Conservation (phyloP, 345 rosid species). For the Eucalyptus curtisii region DNA sequence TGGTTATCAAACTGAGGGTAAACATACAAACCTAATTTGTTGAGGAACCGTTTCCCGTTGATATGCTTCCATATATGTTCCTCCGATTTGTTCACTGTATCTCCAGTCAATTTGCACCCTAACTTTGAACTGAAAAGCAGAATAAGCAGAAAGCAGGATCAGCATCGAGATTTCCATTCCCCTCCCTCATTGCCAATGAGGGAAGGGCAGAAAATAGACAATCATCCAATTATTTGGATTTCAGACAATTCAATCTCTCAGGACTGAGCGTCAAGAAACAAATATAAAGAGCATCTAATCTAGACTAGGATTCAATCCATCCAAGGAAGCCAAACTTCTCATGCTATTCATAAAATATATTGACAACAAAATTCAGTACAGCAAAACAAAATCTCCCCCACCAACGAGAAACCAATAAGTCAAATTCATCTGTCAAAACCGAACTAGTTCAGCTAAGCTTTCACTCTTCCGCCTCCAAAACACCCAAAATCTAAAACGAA, state of each 20-base stretch:
- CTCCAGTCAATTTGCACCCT: conserved; percentile 80
- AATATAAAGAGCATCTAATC: not conserved
- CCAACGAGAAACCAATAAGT: not conserved
- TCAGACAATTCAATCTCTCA: not conserved
- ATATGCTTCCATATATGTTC: conserved; percentile 94
- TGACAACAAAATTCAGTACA: not conserved
- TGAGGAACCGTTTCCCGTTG: conserved; percentile 75
- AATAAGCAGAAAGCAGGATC: not conserved
- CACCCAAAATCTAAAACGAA: not conserved
- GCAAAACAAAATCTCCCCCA: not conserved
- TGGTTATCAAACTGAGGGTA: not conserved
- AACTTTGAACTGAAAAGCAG: conserved; percentile 52
- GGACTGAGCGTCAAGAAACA: not conserved
- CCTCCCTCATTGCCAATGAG: not conserved
- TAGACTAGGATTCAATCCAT: not conserved
- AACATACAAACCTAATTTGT: conserved; percentile 45
- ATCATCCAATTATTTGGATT: not conserved
- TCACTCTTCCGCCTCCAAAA: not conserved
- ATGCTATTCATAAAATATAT: not conserved
- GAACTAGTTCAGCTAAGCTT: not conserved
- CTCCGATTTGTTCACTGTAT: conserved; percentile 75
- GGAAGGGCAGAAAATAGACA: not conserved
- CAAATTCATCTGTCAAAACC: not conserved
- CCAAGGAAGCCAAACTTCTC: not conserved
- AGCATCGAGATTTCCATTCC: not conserved